Base-by-base conservation (phyloP, 2,329 filamentous ascomycete species). In the Pezicula radicicola region DNA sequence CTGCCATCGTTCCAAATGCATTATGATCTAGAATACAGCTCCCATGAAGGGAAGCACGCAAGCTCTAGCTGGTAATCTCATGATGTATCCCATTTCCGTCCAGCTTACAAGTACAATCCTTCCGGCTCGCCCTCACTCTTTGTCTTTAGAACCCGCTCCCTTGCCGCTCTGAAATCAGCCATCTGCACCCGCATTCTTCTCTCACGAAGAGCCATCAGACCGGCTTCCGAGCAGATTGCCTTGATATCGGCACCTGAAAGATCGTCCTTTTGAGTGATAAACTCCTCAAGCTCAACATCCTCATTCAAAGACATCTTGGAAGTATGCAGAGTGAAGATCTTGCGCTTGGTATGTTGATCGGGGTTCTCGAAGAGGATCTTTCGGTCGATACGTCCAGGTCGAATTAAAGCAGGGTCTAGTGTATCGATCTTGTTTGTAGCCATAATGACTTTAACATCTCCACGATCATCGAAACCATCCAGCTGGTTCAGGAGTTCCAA, bases 371-470 rank as follows among this genome's bases (percentile, higher is more conserved):
- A 89, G 56, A 87, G 73, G 57, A 99, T 99, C 83, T 99, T 99
- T 64, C 94, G 87, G 72, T 99, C 94, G 71, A 99, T 99, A 80
- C 94, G 92, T 58, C 94, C 94, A 42, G 94, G 94, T 61, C 94
- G 88, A 68, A 99, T 99, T 62, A 99, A 79, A 16, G 94, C 94
- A 50, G 94, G 94, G 67, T 99, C 95, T 27, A 99, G 80, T 4
- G 91, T 96, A 62, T 99, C 95, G 62, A 99, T 99, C 83, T 99
- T 99, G 85, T 99, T 99, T 61, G 94, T 99, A 12, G 94, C 95
- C 92, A 99, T 97, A 71, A 99, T 93, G 56, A 99, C 94, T 79
- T 99, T 99, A 73, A 99, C 93, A 68, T 99, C 94, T 62, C 94
- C 95, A 55, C 94, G 89, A 72, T 99, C 95, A 68, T 99, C 94